Base-by-base conservation (phyloP, 805 yeast genomes). In the Metschnikowia koreensis region DNA sequence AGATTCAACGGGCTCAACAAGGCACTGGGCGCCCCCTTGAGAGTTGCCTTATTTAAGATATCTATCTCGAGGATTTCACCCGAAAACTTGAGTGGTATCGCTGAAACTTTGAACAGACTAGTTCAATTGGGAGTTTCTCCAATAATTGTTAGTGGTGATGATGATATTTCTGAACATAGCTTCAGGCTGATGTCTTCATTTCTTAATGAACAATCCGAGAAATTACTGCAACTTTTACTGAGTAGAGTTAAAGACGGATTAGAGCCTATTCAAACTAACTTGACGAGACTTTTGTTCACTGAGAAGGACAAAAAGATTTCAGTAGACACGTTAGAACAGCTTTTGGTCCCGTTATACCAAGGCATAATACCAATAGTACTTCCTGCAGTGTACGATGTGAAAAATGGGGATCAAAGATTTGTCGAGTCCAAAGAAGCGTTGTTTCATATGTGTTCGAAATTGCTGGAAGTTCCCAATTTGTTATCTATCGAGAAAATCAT, bases 401-500 rank as follows among this genome's bases (percentile, higher is more conserved):
- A 42, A 5, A 40, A 53, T 6, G 57, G 66, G 5, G 17, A 28
- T n/a, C 76, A 72, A 44, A 63, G 58, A 41, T 61, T 71, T 41
- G 52, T 64, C 6, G 52, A 56, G 8, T 60, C 66, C 47, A 56
- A 53, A 16, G 53, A 61, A n/a, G 60, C 73, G 7, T 52, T 74
- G 33, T 55, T 50, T 42, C 55, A 59, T 12, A 47, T 73, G 4
- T 61, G 70, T 43, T 46, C 66, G 6, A 52, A 66, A 34, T 54
- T 73, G 17, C 50, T 69, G 34, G 55, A 63, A 4, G 53, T 62
- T 16, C 53, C 64, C 41, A 70, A 70, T 45, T 56, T 75, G 28
- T 65, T 75, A n/a, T 74, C 84, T 0, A 79, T 94, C 41, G 99
- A 94, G 56, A 94, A 94, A 59, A 69, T 93, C 29, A 81, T 93